These are phyloP conservation scores for Fusarium sp. DNA, from an alignment of 2,329 filamentous ascomycete genomes.

Conservation along the genomic window DNA sequence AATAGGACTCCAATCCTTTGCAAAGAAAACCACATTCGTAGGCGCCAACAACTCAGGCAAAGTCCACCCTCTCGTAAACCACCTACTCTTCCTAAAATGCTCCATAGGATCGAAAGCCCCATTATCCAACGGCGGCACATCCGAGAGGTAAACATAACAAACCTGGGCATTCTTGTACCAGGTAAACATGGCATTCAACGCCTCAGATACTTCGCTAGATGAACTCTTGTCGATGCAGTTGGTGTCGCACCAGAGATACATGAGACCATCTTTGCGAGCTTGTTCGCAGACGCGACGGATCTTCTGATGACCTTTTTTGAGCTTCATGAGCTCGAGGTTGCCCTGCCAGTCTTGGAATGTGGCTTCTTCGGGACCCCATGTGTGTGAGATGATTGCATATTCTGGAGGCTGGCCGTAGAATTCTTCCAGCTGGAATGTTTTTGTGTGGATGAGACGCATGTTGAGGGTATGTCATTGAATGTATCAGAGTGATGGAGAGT, in stretches of 20 bases:
- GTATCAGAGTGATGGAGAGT: no score
- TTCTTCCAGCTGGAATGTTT: slow-evolving; percentile 36
- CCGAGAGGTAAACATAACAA: slow-evolving; percentile 11
- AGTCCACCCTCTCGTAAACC: slow-evolving; percentile 27
- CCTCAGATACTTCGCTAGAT: slow-evolving; percentile 28
- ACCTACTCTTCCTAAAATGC: slow-evolving; percentile 12
- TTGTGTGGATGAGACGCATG: slow-evolving; percentile 45
- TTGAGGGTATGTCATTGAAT: not conserved
- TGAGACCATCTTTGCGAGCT: slow-evolving; percentile 24
- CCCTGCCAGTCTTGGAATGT: slow-evolving; percentile 37
- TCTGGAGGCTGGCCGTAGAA: slow-evolving; percentile 43
- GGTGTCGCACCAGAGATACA: slow-evolving; percentile 28
- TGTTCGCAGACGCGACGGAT: slow-evolving; percentile 24
- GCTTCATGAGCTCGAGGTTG: slow-evolving; percentile 27
- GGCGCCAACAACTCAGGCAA: slow-evolving; percentile 22
- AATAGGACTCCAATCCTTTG: slow-evolving; percentile 21
- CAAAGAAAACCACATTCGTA: slow-evolving; percentile 19
- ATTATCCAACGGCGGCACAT: slow-evolving; percentile 3
- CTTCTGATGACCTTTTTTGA: slow-evolving; percentile 25
- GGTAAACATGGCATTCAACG: slow-evolving; percentile 19
- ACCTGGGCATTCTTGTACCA: slow-evolving; percentile 27
- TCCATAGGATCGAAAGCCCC: slow-evolving; percentile 18
- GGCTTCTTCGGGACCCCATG: slow-evolving; percentile 47
- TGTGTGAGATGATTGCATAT: slow-evolving; percentile 50
- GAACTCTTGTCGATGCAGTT: slow-evolving; percentile 35